Percentiles rank a stretch among this genome's conserved stretches.
Evolutionary conservation across 78 protist genomes (phyloP).

Genomic region (slime mould (Dictyostelium discoideum)): DNA sequence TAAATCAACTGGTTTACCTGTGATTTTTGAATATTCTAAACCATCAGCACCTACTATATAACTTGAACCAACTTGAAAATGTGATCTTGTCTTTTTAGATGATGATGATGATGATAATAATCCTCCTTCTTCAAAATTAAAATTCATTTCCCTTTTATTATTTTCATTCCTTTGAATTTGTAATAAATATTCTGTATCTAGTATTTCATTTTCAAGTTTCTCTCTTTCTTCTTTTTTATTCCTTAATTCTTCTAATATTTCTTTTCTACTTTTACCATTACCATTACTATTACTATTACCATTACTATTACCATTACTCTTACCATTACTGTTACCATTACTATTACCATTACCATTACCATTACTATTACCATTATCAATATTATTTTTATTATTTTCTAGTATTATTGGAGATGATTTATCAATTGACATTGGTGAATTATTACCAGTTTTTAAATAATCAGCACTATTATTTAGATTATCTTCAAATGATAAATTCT

Average conservation of each 20-base stretch:
- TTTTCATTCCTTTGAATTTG: not conserved
- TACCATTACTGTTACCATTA: not conserved
- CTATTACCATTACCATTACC: not conserved
- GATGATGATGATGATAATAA: not conserved
- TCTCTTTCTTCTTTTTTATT: not conserved
- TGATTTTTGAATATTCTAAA: not conserved
- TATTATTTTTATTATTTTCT: not conserved
- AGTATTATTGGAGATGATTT: no score
- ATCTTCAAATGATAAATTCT: slow-evolving; percentile 7
- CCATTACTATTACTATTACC: not conserved
- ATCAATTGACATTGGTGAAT: not conserved
- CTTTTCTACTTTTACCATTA: not conserved
- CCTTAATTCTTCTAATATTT: not conserved
- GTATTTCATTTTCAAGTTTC: not conserved
- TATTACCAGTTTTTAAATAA: not conserved
- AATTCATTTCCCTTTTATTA: not conserved
- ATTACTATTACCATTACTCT: not conserved
- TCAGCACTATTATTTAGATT: not conserved
- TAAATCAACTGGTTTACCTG: not conserved
- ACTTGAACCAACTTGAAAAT: not conserved
- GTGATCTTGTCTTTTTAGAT: not conserved
- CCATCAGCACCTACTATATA: not conserved
- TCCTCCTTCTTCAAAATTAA: not conserved
- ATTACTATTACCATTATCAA: not conserved
- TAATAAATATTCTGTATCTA: not conserved